phyloP scores from a whole-genome alignment of 106 monocot species.

The Allium cepa region DNA sequence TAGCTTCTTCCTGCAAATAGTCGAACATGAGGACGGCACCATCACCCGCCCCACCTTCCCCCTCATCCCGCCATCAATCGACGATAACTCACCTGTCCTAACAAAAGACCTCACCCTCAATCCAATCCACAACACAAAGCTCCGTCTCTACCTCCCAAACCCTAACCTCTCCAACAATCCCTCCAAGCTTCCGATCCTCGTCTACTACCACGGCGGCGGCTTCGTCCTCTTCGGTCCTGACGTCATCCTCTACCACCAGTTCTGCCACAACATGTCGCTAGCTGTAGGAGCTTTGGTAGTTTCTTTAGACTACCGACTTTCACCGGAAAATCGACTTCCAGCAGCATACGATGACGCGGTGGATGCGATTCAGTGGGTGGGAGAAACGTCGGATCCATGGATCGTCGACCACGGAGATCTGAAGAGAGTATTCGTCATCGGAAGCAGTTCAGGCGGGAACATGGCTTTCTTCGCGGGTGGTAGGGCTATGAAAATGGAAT shows the following conservation, averaged over 20 bases:
- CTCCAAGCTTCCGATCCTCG: constrained; percentile 12
- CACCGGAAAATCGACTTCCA: constrained; percentile 22
- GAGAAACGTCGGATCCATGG: constrained; percentile 14
- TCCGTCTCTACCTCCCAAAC: constrained; percentile 30
- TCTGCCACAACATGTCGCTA: constrained; percentile 5
- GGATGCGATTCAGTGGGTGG: constrained; percentile 12
- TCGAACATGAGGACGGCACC: constrained; percentile 36
- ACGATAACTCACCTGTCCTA: neutral
- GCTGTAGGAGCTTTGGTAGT: constrained; percentile 14
- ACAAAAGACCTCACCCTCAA: constrained; percentile 24
- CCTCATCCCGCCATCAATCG: neutral
- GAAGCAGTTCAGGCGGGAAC: constrained; percentile 33
- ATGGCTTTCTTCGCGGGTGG: constrained; percentile 19
- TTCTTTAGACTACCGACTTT: constrained; percentile 24
- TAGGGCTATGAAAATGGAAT: neutral
- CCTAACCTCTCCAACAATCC: neutral
- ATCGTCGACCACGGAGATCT: constrained; percentile 15
- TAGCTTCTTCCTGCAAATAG: constrained; percentile 26
- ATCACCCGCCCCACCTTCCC: constrained; percentile 7
- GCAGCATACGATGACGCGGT: constrained; percentile 20
- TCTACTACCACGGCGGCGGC: constrained; percentile 35
- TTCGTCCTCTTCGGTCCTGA: constrained; percentile 30
- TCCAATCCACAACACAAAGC: constrained; percentile 10
- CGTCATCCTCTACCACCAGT: constrained; percentile 9
- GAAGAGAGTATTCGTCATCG: constrained; percentile 19